Conservation (phyloP, 2,329 filamentous ascomycete genomes). For the Sporothrix dimorphospora region DNA sequence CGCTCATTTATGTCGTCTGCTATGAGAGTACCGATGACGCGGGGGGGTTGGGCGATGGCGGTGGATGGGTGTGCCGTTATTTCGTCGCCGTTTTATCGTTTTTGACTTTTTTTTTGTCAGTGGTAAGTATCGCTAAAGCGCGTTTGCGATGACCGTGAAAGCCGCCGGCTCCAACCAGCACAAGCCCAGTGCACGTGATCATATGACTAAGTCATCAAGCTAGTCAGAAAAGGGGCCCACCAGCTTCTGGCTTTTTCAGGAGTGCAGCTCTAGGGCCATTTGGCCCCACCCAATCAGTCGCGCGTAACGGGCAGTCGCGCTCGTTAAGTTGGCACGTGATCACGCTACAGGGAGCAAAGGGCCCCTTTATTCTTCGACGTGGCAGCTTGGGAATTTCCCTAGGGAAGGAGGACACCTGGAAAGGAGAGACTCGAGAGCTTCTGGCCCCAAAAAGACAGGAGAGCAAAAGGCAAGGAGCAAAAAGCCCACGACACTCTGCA, state of each 20-base stretch:
- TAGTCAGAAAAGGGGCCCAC: background rate
- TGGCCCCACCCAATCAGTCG: conserved; percentile 25
- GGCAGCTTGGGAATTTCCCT: conserved; percentile 23
- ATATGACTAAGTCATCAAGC: background rate
- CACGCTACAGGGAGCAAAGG: background rate
- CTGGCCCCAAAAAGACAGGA: conserved; percentile 10
- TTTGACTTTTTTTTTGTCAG: background rate
- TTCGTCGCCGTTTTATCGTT: background rate
- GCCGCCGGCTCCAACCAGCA: background rate
- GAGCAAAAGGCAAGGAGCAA: background rate
- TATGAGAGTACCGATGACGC: background rate
- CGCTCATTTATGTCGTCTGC: background rate
- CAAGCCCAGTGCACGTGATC: background rate
- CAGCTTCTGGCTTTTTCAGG: conserved; percentile 9
- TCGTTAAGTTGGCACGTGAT: conserved; percentile 22
- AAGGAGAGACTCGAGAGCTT: conserved; percentile 24
- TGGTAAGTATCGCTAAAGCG: background rate
- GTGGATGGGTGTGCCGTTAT: background rate
- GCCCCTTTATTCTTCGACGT: conserved; percentile 28
- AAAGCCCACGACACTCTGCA: conserved; percentile 12
- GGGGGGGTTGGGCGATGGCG: background rate
- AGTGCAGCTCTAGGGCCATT: conserved; percentile 15
- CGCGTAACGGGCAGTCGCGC: conserved; percentile 22
- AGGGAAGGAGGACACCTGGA: conserved; percentile 19
- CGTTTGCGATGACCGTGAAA: conserved; percentile 22